phyloP scores from a whole-genome alignment of 2,329 filamentous ascomycete species.

The Pestalotiopsis sp. region DNA sequence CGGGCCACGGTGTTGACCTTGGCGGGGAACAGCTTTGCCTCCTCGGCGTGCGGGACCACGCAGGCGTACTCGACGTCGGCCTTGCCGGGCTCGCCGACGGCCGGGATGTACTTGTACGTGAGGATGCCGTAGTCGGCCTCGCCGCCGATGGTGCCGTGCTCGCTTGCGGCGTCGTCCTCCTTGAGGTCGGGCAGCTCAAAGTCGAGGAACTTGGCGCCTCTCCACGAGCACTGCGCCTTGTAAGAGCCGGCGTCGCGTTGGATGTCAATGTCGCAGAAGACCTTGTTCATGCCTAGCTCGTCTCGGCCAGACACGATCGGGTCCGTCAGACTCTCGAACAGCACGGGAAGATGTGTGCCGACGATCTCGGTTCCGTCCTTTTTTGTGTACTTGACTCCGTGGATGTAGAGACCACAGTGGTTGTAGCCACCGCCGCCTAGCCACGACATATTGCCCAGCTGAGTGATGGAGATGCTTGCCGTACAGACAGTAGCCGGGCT shows the following conservation, averaged over 20 bases:
- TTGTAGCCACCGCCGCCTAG: constrained; percentile 61
- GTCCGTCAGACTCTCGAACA: constrained; percentile 61
- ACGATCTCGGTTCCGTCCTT: constrained; percentile 46
- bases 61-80: constrained; percentile 56
- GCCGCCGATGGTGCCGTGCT: constrained; percentile 22
- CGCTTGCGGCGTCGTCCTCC: constrained; percentile 23
- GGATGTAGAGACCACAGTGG: constrained; percentile 61
- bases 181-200: constrained; percentile 37
- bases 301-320: constrained; percentile 62
- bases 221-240: constrained; percentile 41
- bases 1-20: constrained; percentile 34
- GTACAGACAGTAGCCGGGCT: constrained; percentile 43
- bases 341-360: constrained; percentile 57
- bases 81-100: constrained; percentile 50
- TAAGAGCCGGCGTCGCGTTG: constrained; percentile 32
- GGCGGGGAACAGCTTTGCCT: constrained; percentile 30
- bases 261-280: constrained; percentile 54
- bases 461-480: constrained; percentile 43
- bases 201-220: constrained; percentile 40
- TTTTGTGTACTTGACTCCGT: constrained; percentile 59
- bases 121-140: constrained; percentile 48
- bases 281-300: constrained; percentile 63
- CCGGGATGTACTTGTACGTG: constrained; percentile 60
- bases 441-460: constrained; percentile 57
- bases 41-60: constrained; percentile 36